Percentiles rank a stretch among this genome's conserved stretches.
Conservation (phyloP, 2,329 filamentous ascomycete genomes). For the Onygena corvina region DNA sequence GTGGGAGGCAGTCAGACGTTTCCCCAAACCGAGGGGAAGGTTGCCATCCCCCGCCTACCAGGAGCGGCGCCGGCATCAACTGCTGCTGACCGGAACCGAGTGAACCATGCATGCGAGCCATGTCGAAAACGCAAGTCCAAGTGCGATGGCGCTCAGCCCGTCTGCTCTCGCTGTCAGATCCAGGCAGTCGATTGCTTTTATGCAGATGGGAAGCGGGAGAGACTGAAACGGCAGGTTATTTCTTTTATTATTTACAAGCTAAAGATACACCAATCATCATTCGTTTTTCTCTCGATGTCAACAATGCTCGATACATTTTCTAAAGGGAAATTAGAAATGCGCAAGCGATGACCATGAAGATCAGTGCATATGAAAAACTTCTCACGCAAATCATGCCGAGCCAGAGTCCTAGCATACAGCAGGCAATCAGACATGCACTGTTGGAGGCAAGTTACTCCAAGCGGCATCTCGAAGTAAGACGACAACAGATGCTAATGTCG, state of each 20-base stretch:
- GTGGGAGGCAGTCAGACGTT: slow-evolving; percentile 7
- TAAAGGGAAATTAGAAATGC: slow-evolving; percentile 12
- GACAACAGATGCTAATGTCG: neutral
- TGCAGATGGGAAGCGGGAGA: slow-evolving; percentile 26
- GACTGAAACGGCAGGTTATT: slow-evolving; percentile 19
- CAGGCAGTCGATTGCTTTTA: slow-evolving; percentile 24
- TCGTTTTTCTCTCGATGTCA: slow-evolving; percentile 4
- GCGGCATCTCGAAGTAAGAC: neutral
- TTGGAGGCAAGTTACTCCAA: slow-evolving; percentile 12
- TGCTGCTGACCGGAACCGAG: slow-evolving; percentile 15
- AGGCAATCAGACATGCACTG: slow-evolving; percentile 14
- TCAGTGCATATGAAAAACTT: slow-evolving; percentile 15
- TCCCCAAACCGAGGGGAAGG: slow-evolving; percentile 13
- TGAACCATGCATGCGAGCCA: slow-evolving; percentile 24
- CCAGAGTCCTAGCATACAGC: slow-evolving; percentile 13
- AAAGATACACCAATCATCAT: no score
- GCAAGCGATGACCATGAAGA: slow-evolving; percentile 15
- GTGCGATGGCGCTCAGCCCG: slow-evolving; percentile 26
- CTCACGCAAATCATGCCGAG: slow-evolving; percentile 13
- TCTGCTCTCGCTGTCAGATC: slow-evolving; percentile 25
- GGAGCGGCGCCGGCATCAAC: neutral
- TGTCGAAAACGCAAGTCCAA: slow-evolving; percentile 30
- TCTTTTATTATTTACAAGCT: neutral
- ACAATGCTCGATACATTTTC: neutral
- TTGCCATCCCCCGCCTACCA: slow-evolving; percentile 17